Evolutionary conservation across 2,329 filamentous ascomycete species (phyloP).

Genomic region (Fusarium sp.): DNA sequence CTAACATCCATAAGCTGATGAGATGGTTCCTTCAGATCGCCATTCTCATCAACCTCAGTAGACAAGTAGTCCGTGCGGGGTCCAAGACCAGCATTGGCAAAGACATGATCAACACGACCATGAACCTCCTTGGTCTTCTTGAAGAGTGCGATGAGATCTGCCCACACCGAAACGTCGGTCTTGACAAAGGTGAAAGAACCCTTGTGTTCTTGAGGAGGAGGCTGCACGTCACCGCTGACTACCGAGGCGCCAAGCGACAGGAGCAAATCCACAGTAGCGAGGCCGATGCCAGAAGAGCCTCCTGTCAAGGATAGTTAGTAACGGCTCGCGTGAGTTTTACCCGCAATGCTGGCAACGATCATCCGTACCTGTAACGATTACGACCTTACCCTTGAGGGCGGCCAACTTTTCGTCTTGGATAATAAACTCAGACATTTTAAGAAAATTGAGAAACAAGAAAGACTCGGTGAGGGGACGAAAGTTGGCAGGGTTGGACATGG

Average conservation of each 20-base stretch:
- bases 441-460: neutral
- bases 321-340: neutral
- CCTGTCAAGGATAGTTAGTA: constrained; percentile 51
- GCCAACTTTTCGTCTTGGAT: constrained; percentile 61
- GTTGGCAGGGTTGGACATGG: neutral
- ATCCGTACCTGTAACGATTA: constrained; percentile 61
- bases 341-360: neutral
- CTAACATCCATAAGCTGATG: constrained; percentile 63
- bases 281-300: constrained; percentile 71
- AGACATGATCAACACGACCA: constrained; percentile 82
- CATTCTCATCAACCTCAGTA: constrained; percentile 62
- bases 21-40: constrained; percentile 62
- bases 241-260: constrained; percentile 67
- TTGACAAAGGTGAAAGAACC: constrained; percentile 54
- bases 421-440: constrained; percentile 59
- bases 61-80: constrained; percentile 62
- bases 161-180: constrained; percentile 65
- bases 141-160: constrained; percentile 65
- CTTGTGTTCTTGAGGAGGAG: constrained; percentile 49
- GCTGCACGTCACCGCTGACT: constrained; percentile 66
- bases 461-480: neutral
- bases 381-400: constrained; percentile 62
- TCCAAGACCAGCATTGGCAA: constrained; percentile 73
- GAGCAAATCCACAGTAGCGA: constrained; percentile 66
- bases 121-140: constrained; percentile 68